A percentile compares a stretch with the other conserved stretches of the same genome.
Conservation (phyloP, 1,139 yeast genomes). For the Yamadazyma triangularis region DNA sequence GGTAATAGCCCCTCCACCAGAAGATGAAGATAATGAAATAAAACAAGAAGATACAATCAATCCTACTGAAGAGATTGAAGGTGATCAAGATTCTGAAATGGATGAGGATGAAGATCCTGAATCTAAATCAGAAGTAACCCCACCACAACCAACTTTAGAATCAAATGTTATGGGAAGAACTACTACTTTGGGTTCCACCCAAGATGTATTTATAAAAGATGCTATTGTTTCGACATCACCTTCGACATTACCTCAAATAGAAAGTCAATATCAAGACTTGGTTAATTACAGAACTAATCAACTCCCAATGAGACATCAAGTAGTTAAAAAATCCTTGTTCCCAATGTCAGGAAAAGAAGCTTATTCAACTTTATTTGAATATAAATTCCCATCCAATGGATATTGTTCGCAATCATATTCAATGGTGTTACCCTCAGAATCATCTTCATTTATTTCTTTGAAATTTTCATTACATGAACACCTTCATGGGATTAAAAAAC, state of each 20-base stretch:
- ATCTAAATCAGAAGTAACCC: constrained; percentile 7
- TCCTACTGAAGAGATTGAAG: constrained; percentile 14
- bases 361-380: constrained; percentile 37
- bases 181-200: constrained; percentile 17
- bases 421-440: constrained; percentile 39
- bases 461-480: constrained; percentile 41
- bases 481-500: constrained; percentile 30
- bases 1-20: constrained; percentile 1
- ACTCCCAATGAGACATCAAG: constrained; percentile 19
- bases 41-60: no score
- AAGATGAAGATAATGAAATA: no score
- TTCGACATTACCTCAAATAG: constrained; percentile 20
- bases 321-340: constrained; percentile 27
- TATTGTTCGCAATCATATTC: constrained; percentile 40
- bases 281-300: constrained; percentile 9
- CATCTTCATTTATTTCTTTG: constrained; percentile 41
- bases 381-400: constrained; percentile 42
- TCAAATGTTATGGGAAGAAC: constrained; percentile 29
- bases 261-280: constrained; percentile 24
- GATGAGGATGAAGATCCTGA: constrained; percentile 10
- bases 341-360: constrained; percentile 26
- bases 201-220: constrained; percentile 33
- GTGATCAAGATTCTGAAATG: constrained; percentile 13
- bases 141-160: constrained; percentile 12
- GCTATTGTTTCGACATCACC: constrained; percentile 35